Evolutionary conservation across 352 stramenopile genomes (phyloP), one percentile per base, ranked within the genome.

Genomic region (Globisporangium perplexum): DNA sequence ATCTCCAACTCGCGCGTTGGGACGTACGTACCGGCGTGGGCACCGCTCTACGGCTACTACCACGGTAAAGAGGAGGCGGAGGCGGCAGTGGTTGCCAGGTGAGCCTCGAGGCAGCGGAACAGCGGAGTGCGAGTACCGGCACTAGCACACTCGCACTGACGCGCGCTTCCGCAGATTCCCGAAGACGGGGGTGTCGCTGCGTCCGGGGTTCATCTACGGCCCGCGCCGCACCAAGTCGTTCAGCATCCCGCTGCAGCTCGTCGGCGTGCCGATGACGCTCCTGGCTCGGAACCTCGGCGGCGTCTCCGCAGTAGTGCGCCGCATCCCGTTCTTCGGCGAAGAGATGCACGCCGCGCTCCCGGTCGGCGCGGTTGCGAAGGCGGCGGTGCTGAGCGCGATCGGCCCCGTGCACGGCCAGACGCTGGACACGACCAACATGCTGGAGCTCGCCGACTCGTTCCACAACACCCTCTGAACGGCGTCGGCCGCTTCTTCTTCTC

Each of bases 1-100:
- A 72, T 97, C 24, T 96, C 86, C n/a, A 95, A 93, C 54, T 93
- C 89, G n/a, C 82, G 88, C 47, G 89, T 97, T 7, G 86, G 83
- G 24, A 80, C 76, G 24, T 74, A 81, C 46, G 54, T 91, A 33
- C 81, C 83, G 26, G 73, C 71, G 18, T 93, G 77, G 74, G 60
- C 80, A 22, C 86, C 86, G 0, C 69, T 96, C 55, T 72, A 95
- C 44, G 89, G 87, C 20, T 96, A 97, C 63, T 97, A 93, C 68
- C 69, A 96, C 48, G 87, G 89, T 41, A 97, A 97, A 55, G 77
- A 92, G 60, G 70, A 83, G 44, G 89, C 83, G 2, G 89, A 97
- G 57, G 72, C 71, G 22, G 78, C 80, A 11, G 73, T 96, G n/a
- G 56, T 63, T 10, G 68, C 70, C 20, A 72, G 71, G 82, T 92